Evolutionary conservation across 768 basidiomycete genomes (phyloP), one percentile per base, ranked within the genome.

Genomic region (Pisolithus orientalis): DNA sequence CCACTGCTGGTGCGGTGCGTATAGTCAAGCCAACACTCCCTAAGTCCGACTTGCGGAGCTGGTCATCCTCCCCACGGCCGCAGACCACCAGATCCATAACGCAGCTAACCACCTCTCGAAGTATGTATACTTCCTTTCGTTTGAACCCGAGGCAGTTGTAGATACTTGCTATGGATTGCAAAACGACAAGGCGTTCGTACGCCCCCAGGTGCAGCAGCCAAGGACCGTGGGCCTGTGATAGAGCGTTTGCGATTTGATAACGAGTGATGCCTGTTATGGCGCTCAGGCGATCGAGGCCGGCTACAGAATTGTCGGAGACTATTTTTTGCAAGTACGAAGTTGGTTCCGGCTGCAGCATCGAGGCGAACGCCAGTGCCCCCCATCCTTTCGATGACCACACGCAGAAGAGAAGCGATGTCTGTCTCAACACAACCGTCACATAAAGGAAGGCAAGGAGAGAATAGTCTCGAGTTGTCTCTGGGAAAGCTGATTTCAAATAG

Each of bases 331-430:
- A 71, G 59, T 77, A 80, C 8, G 78, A 80, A 37, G 74, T 76
- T 7, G 80, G 74, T 40, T 76, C 83, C 29, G 83, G 78, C 57
- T 83, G 83, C 39, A 92, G 68, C 82, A 91, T 84, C 17, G 80
- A 80, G 16, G 82, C 80, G 57, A 91, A 84, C 3, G 90, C 84
- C 29, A 87, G 72, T 0, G 83, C 80, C 3, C 90, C 88, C 85
- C 91, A 92, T 24, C 92, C 92, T 65, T 90, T 88, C n/a, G 85
- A 80, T 43, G 86, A 83, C 87, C 89, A 88, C 8, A 91, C 72
- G 21, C 87, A 78, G 62, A 90, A 87, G 14, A 92, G 73, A 46
- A 94, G 75, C 2, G 80, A 78, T 6, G 85, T 71, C 62, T 89
- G 89, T 39, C 90, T 81, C 9, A 94, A 72, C 46, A 90, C 78